phyloP scores from a whole-genome alignment of 176 grass and related monocot genomes.

The Saccharum officinarum region DNA sequence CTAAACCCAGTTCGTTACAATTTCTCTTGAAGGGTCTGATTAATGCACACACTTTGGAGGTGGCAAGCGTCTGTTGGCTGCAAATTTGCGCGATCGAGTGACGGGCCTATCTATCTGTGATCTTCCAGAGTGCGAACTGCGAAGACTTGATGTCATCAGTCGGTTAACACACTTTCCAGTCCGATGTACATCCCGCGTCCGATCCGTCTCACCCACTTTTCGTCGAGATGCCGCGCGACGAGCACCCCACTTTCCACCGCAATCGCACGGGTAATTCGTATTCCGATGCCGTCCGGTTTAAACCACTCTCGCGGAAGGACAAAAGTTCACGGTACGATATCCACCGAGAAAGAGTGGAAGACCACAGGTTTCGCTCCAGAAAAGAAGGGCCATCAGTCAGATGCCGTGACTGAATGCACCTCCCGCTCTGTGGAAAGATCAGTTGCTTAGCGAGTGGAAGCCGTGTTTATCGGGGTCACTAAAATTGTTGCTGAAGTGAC shows the following conservation, averaged over 20 bases:
- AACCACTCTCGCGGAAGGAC: neutral
- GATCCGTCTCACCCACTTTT: neutral
- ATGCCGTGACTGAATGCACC: neutral
- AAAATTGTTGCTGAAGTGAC: neutral
- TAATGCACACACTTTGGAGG: neutral
- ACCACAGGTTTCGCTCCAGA: neutral
- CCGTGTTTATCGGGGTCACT: slow-evolving; percentile 3
- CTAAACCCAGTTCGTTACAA: neutral
- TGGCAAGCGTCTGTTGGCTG: neutral
- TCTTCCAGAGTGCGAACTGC: neutral
- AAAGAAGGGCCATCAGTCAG: neutral
- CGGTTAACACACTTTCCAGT: neutral
- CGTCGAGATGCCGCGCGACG: neutral
- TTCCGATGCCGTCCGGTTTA: neutral
- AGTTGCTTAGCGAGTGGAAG: neutral
- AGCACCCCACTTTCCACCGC: neutral
- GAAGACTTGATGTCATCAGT: neutral
- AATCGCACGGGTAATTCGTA: neutral
- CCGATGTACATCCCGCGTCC: neutral
- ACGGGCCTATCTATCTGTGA: neutral
- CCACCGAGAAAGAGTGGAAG: neutral
- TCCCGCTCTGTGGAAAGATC: neutral
- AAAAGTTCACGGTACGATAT: neutral
- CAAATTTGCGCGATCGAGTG: neutral
- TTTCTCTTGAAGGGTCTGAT: neutral